A percentile compares a stretch with the other conserved stretches of the same genome.
Conservation (phyloP, 306 rosid genomes). For the Quercus cerris region DNA sequence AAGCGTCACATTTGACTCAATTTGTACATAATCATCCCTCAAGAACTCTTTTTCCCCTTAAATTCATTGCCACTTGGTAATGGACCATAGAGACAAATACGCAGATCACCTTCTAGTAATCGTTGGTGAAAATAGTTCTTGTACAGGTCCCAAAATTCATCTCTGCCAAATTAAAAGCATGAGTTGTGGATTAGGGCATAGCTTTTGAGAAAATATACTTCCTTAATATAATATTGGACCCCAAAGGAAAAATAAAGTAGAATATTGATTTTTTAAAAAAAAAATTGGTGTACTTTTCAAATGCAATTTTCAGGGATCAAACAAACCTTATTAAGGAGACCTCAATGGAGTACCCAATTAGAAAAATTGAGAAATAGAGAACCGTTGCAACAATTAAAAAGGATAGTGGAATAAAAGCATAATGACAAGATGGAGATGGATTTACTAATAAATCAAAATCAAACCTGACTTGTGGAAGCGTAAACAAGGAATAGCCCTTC, state of each 20-base stretch:
- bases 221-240: not conserved
- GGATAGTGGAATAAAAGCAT: not conserved
- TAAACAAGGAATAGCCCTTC: slow-evolving; percentile 80
- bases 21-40: slow-evolving; percentile 17
- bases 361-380: not conserved
- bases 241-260: not conserved
- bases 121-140: slow-evolving; percentile 62
- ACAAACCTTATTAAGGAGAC: not conserved
- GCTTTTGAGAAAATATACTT: not conserved
- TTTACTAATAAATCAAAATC: slow-evolving; percentile 1
- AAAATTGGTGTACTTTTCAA: not conserved
- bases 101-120: slow-evolving; percentile 49
- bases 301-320: not conserved
- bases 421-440: not conserved
- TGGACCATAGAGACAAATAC: slow-evolving; percentile 66
- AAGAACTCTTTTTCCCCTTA: slow-evolving; percentile 31
- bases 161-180: slow-evolving; percentile 46
- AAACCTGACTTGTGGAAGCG: slow-evolving; percentile 98
- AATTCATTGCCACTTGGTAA: slow-evolving; percentile 27
- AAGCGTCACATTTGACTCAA: not conserved
- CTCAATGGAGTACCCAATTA: not conserved
- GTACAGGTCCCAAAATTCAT: slow-evolving; percentile 90
- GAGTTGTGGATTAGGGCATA: not conserved
- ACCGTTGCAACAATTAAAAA: not conserved
- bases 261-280: not conserved